Percentiles rank a stretch among this genome's conserved stretches.
Conservation (phyloP, 257 asterid genomes). For the Linaria vulgaris region DNA sequence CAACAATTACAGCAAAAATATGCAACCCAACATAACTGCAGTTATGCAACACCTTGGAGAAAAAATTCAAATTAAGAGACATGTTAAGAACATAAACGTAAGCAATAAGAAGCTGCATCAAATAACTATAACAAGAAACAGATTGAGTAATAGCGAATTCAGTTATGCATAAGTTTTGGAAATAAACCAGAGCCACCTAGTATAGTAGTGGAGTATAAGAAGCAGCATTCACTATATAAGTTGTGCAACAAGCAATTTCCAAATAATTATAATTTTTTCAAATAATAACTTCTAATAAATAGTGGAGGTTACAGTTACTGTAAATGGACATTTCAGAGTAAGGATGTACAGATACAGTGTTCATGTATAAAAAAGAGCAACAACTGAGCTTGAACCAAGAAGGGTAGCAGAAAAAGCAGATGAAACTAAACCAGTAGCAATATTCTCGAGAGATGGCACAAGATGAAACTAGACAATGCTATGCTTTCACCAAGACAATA, state of each 20-base stretch:
- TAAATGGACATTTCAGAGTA: neutral
- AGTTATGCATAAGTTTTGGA: too few species aligned
- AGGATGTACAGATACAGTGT: neutral
- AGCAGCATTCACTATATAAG: conserved; percentile 2
- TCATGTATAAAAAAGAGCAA: neutral
- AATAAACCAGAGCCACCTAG: too few species aligned
- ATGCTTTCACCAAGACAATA: neutral
- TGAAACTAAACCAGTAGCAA: neutral
- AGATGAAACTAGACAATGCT: neutral
- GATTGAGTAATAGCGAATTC: neutral
- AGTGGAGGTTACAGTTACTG: conserved; percentile 2
- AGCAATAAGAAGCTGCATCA: neutral
- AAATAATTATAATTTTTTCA: too few species aligned
- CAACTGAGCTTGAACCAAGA: neutral
- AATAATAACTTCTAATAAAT: too few species aligned
- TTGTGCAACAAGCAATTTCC: conserved; percentile 6
- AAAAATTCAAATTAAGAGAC: too few species aligned
- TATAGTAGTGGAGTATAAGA: neutral
- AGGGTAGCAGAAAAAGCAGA: conserved; percentile 11
- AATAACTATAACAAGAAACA: conserved; percentile 18
- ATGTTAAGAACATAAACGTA: too few species aligned
- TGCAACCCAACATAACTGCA: neutral
- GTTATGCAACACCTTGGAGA: too few species aligned
- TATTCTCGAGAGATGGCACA: neutral
- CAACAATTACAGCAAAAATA: conserved; percentile 12